Evolutionary conservation across 768 basidiomycete species (phyloP), one percentile per base, ranked within the genome.

Genomic region (Boletus patriciae): DNA sequence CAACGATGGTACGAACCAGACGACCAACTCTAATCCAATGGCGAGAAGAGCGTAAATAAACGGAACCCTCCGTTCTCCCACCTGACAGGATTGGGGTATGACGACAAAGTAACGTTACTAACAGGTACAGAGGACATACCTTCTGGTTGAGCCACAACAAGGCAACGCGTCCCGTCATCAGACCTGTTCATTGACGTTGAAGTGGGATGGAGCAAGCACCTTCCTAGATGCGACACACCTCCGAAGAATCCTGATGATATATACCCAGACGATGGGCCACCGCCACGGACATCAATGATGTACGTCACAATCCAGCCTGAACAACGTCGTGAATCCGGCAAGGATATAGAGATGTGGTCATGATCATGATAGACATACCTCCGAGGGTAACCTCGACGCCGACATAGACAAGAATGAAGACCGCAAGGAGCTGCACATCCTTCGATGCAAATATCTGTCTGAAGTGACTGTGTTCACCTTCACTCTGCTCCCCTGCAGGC

Each of bases 251-350:
- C 83, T 3, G 82, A 77, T 3, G 83, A 82, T 55, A 85, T 78
- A 50, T 71, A 71, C 25, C 81, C 79, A 54, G 78, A 77, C 5
- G 75, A 76, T 2, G 78, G 61, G 1, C 81, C 81, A 18, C 79
- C 82, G 2, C 71, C 72, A 34, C 80, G 73, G 4, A 74, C 67
- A 29, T 76, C 57, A 44, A 77, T 76, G 21, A 80, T 68, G 55
- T 78, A 89, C 0, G 87, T 86, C 10, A 87, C 86, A 37, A 86
- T 87, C 87, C 87, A 90, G 4, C 87, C 86, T 84, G 46, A 36
- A 44, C 6, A 5, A 29, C 19, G 33, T 29, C 31, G 11, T 59
- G 21, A 47, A 53, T 45, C 6, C 12, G 21, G 13, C 1, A 21
- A 25, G 5, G 11, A 40, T 6, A 7, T n/a, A 12, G n/a, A 46